A percentile compares a stretch with the other conserved stretches of the same genome.
These are phyloP conservation scores for Teunomyces lycoperdinae DNA, from an alignment of 805 yeast species.

Conservation along the genomic window DNA sequence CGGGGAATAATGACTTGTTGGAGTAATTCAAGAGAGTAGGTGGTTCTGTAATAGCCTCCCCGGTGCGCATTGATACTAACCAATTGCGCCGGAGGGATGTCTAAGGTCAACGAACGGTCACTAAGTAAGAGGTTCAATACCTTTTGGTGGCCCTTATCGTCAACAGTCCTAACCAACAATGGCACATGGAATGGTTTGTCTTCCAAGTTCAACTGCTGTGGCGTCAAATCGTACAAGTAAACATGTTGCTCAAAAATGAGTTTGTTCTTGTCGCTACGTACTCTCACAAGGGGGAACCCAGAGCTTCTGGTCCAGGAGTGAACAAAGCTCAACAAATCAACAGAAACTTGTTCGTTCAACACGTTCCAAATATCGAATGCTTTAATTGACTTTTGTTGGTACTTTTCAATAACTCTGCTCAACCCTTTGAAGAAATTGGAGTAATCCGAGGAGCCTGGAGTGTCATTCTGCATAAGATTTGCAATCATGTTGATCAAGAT, in stretches of 20 bases:
- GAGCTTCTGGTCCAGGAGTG: constrained; percentile 60
- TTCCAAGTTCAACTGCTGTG: constrained; percentile 37
- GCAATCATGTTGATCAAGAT: constrained; percentile 52
- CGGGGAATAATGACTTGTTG: constrained; percentile 8
- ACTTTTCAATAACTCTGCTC: constrained; percentile 33
- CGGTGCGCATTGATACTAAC: constrained; percentile 42
- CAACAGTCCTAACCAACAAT: constrained; percentile 37
- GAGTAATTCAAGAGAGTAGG: constrained; percentile 6
- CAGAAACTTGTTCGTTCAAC: constrained; percentile 28
- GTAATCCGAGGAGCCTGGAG: constrained; percentile 18
- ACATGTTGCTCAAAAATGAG: constrained; percentile 39
- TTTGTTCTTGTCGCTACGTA: constrained; percentile 23
- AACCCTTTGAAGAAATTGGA: constrained; percentile 30
- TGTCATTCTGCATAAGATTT: constrained; percentile 35
- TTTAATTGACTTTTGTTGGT: constrained; percentile 40
- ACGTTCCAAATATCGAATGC: constrained; percentile 54
- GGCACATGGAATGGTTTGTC: constrained; percentile 66
- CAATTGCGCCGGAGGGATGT: constrained; percentile 28
- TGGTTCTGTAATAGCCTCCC: constrained; percentile 11
- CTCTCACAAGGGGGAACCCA: constrained; percentile 56
- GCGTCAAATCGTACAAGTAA: constrained; percentile 24
- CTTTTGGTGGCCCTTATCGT: constrained; percentile 26
- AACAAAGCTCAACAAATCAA: constrained; percentile 50
- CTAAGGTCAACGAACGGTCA: constrained; percentile 37
- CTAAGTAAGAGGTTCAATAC: constrained; percentile 39